A percentile compares a stretch with the other conserved stretches of the same genome.
Conservation (phyloP, 805 yeast genomes). For the Barnettozyma salicaria region DNA sequence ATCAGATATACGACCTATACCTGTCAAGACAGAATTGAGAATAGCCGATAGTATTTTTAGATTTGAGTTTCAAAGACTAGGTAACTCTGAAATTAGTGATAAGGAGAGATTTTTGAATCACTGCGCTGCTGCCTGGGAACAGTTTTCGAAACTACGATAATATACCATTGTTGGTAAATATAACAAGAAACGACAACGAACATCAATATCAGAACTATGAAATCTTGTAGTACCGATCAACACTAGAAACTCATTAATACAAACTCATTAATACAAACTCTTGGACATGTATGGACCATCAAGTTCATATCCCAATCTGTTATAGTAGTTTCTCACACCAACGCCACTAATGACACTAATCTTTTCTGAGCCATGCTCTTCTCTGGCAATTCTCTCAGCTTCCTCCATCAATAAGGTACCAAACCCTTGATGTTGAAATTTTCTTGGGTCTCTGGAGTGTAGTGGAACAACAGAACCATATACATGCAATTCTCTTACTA, state of each 20-base stretch:
- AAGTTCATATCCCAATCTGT: conserved; percentile 80
- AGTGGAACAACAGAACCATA: conserved; percentile 96
- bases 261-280: conserved; percentile 19
- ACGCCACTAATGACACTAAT: conserved; percentile 95
- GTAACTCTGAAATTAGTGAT: conserved; percentile 11
- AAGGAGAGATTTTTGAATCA: conserved; percentile 29
- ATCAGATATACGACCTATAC: conserved; percentile 6
- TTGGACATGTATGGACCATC: conserved; percentile 99
- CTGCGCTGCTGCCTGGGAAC: conserved; percentile 34
- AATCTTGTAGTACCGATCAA: no score
- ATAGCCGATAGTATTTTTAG: conserved; percentile 21
- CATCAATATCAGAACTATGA: no score
- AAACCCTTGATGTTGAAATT: conserved; percentile 98
- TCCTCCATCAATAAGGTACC: conserved; percentile 98
- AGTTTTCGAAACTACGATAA: conserved; percentile 14
- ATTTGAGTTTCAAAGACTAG: conserved; percentile 19
- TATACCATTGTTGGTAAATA: no score
- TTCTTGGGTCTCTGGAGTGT: conserved; percentile 94
- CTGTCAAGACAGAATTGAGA: conserved; percentile 17
- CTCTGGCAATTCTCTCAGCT: conserved; percentile 91
- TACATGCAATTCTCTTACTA: conserved; percentile 95
- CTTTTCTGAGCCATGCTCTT: conserved; percentile 89
- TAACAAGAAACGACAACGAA: no score
- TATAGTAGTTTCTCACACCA: conserved; percentile 95
- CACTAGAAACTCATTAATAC: no score